These are phyloP conservation scores for Coniochaeta sp. DNA, from an alignment of 2,329 filamentous ascomycete genomes.

Conservation along the genomic window DNA sequence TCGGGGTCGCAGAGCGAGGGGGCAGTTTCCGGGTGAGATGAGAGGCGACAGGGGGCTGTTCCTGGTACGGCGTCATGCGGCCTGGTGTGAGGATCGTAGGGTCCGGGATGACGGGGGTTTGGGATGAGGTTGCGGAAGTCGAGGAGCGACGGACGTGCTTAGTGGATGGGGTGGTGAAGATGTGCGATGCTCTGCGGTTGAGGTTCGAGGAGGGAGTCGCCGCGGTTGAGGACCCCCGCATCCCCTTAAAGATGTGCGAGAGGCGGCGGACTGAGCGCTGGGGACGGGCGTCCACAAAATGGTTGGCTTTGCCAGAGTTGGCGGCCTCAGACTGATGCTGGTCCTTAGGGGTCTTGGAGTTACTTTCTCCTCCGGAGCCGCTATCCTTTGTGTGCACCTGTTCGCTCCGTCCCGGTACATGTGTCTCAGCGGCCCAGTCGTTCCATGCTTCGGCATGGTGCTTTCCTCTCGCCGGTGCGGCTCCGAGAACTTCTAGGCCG, in stretches of 20 bases:
- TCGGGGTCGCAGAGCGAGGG: constrained; percentile 13
- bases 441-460: too few relatives aligned
- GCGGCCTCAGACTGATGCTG: neutral
- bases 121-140: constrained; percentile 5
- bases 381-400: neutral
- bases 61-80: constrained; percentile 27
- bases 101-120: constrained; percentile 8
- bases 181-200: neutral
- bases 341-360: neutral
- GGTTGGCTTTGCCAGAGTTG: neutral
- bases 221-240: neutral
- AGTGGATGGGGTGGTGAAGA: neutral
- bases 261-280: neutral
- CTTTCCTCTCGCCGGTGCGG: too few relatives aligned
- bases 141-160: neutral
- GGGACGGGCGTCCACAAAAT: neutral
- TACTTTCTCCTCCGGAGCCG: neutral
- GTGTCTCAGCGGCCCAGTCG: too few relatives aligned
- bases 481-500: too few relatives aligned
- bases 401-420: neutral
- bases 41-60: constrained; percentile 29
- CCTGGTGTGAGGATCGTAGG: constrained; percentile 22
- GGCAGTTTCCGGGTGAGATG: constrained; percentile 27
- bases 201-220: neutral
- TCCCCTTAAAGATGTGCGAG: neutral